These are phyloP conservation scores for Vachellia collinsii DNA, from an alignment of 306 rosid species.

Conservation along the genomic window DNA sequence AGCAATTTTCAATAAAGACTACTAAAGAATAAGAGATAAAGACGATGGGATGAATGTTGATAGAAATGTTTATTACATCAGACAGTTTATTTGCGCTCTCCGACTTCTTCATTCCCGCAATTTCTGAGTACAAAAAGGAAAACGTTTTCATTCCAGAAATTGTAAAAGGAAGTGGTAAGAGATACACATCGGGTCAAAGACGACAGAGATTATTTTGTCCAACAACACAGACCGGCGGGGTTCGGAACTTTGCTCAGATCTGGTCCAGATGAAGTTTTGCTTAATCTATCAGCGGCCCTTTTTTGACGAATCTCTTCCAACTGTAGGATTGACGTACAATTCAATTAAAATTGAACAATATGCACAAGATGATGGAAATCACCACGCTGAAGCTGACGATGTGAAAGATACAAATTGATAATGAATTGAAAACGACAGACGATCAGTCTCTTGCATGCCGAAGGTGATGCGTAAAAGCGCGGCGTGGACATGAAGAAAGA, in stretches of 20 bases:
- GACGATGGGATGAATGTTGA: neutral
- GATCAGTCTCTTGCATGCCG: neutral
- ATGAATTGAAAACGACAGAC: conserved; percentile 17
- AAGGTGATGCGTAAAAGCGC: neutral
- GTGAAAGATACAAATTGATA: conserved; percentile 2
- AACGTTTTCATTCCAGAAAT: conserved; percentile 9
- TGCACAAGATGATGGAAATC: neutral
- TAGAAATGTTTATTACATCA: conserved; percentile 51
- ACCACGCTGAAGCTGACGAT: conserved; percentile 11
- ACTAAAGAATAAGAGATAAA: neutral
- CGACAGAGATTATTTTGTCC: neutral
- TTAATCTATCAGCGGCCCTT: conserved; percentile 86
- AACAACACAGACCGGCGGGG: conserved; percentile 54
- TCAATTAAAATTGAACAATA: conserved; percentile 24
- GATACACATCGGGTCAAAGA: neutral
- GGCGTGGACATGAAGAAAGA: neutral
- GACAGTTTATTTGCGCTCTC: conserved; percentile 72
- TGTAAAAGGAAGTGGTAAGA: neutral
- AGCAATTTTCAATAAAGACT: neutral
- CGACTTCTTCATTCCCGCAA: conserved; percentile 58
- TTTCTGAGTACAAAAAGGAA: conserved; percentile 46
- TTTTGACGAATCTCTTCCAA: conserved; percentile 91
- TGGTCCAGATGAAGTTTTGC: conserved; percentile 79
- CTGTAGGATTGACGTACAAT: conserved; percentile 42
- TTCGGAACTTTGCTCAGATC: conserved; percentile 62